Evolutionary conservation across 768 basidiomycete genomes (phyloP).

Genomic region (Tubosaeta brunneosetosa): DNA sequence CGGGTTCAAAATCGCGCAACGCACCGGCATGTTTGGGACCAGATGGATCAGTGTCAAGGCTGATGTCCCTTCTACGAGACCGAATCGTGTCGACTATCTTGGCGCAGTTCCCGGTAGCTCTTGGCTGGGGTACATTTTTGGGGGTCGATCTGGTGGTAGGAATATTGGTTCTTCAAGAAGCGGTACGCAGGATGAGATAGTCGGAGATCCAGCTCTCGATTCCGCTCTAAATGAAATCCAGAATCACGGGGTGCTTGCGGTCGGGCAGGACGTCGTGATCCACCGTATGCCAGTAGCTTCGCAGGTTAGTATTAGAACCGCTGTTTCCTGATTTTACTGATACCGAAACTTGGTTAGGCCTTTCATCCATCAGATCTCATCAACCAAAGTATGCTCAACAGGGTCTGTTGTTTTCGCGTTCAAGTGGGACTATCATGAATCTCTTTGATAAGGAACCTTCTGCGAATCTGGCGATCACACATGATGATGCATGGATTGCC

Average conservation of each 20-base stretch:
- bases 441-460: neutral
- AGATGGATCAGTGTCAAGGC: conserved; percentile 1
- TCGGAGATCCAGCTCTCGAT: neutral
- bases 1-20: too few species aligned
- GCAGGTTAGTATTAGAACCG: neutral
- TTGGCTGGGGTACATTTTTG: neutral
- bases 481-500: too few species aligned
- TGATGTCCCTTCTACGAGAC: neutral
- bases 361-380: conserved; percentile 12
- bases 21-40: too few species aligned
- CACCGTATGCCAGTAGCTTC: too few species aligned
- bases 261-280: too few species aligned
- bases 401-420: neutral
- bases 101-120: neutral
- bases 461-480: neutral
- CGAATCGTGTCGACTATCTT: neutral
- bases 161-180: neutral
- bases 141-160: neutral
- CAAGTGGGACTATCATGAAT: neutral
- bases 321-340: neutral
- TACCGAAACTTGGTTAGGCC: neutral
- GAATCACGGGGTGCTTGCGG: neutral
- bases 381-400: conserved; percentile 1
- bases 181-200: neutral
- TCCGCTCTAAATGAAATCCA: neutral